A percentile compares a stretch with the other conserved stretches of the same genome.
Conservation (phyloP, 768 basidiomycete genomes). For the Serendipita indica region DNA sequence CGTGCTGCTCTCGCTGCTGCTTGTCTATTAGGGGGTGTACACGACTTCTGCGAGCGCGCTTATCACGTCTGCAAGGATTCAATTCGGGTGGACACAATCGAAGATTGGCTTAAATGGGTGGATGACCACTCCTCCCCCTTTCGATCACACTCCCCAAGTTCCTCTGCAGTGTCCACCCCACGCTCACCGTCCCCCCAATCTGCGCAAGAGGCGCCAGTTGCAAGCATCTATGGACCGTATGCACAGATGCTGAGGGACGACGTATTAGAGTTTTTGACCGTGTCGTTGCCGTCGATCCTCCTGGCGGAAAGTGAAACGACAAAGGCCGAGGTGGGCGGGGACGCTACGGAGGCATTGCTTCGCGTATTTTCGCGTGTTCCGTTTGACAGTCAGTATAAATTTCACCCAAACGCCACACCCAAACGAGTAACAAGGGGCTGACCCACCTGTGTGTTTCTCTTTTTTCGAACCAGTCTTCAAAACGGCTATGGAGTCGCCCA, state of each 20-base stretch:
- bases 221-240: slow-evolving; percentile 58
- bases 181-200: slow-evolving; percentile 12
- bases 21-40: slow-evolving; percentile 74
- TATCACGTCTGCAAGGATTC: slow-evolving; percentile 65
- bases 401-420: not conserved
- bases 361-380: slow-evolving; percentile 67
- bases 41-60: slow-evolving; percentile 64
- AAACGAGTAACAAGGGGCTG: not conserved
- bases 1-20: slow-evolving; percentile 75
- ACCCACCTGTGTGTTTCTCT: not conserved
- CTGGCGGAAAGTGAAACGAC: not conserved
- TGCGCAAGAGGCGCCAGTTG: slow-evolving; percentile 23
- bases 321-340: slow-evolving; percentile 26
- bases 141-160: not conserved
- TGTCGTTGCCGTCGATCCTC: slow-evolving; percentile 48
- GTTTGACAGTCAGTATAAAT: slow-evolving; percentile 40
- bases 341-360: slow-evolving; percentile 42
- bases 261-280: slow-evolving; percentile 63
- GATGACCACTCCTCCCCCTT: slow-evolving; percentile 35
- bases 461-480: slow-evolving; percentile 41
- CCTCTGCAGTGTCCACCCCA: slow-evolving; percentile 12
- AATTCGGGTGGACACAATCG: slow-evolving; percentile 59
- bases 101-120: slow-evolving; percentile 64
- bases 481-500: slow-evolving; percentile 60
- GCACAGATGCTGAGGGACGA: slow-evolving; percentile 63